Evolutionary conservation across 23 red algal genomes (phyloP), one percentile per base, ranked within the genome.

Genomic region (Agarophyton chilense): DNA sequence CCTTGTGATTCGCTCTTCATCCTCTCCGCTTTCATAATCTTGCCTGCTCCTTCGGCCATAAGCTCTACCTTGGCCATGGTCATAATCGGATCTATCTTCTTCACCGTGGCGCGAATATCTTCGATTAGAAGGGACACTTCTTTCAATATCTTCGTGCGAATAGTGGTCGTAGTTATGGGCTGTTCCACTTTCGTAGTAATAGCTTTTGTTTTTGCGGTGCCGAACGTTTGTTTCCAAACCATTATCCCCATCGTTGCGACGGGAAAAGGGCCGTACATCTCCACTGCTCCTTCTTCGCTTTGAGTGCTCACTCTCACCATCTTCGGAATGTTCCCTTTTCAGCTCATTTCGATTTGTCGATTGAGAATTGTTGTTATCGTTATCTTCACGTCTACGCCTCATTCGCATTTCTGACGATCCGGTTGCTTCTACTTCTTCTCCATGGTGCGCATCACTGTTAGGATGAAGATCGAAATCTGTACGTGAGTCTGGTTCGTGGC

Each of bases 301-400:
- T 49, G 68, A 38, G 36, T 38, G 21, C 25, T 74, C 68, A 29
- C 68, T 74, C 40, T 49, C 68, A 12, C 43, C 32, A 18, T 74
- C 68, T 46, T 47, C 68, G 6, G 68, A 74, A 47, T 39, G 68
- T 18, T 74, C 68, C 25, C 68, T 43, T 33, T 74, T 74, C 24
- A 46, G 19, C 19, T 22, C n/a, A 28, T 43, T 43, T 49, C 41
- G 38, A 47, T 24, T 28, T 2, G 38, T 4, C 18, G 33, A 29
- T 46, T 25, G 40, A 39, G 38, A 43, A 29, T 49, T 26, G 2
- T 7, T 34, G 0, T 47, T 39, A 49, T 74, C 43, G 2, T 38
- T 1, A 17, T 49, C 16, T 4, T 74, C 25, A 46, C 68, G 68
- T 74, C 68, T 74, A 26, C 68, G 68, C 24, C 68, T 16, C 18